Base-by-base conservation (phyloP, 352 stramenopile genomes). In the Elongisporangium anandrum region DNA sequence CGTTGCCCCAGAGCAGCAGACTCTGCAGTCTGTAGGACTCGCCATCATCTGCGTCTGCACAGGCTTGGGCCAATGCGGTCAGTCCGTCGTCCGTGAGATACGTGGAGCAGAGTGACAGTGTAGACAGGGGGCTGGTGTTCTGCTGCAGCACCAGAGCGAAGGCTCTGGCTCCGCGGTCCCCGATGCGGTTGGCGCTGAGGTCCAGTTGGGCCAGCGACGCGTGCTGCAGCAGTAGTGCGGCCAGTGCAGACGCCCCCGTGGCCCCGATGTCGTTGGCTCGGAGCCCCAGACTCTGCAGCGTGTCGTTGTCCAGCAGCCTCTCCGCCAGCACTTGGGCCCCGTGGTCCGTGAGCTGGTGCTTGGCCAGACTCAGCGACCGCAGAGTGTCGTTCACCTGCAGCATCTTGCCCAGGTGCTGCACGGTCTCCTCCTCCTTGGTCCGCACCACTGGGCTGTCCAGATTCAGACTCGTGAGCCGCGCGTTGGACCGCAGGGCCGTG, bases 341-440 rank as follows among this genome's bases (percentile, higher is more conserved):
- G 41, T 79, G 49, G 61, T 93, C 83, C 21, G 79, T 85, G 54
- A 93, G 77, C 52, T 85, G 73, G 55, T 92, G 79, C 59, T 92
- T 92, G 60, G 68, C 69, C 34, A 92, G 60, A 58, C 79, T 92
- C 29, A 92, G 65, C 53, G 56, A 58, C 22, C 61, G 70, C 50
- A 92, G 70, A 39, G 75, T 77, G 20, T 68, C 56, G 56, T 92
- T 90, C n/a, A 86, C 76, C 59, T 90, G 79, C 50, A 92, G 65
- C 72, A 87, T 87, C 61, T 89, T 90, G 48, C 77, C 82, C 15
- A 92, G 65, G 51, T 90, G 83, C 63, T 92, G 82, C 20, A 87
- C 70, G 3, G 75, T 69, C 22, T 90, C 82, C 59, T 90, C 80
- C 60, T 91, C 83, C n/a, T 71, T 87, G 0, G 72, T 79, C 12